These are phyloP conservation scores for Cyclotella baltica DNA, from an alignment of 108 stramenopile species.

Conservation along the genomic window DNA sequence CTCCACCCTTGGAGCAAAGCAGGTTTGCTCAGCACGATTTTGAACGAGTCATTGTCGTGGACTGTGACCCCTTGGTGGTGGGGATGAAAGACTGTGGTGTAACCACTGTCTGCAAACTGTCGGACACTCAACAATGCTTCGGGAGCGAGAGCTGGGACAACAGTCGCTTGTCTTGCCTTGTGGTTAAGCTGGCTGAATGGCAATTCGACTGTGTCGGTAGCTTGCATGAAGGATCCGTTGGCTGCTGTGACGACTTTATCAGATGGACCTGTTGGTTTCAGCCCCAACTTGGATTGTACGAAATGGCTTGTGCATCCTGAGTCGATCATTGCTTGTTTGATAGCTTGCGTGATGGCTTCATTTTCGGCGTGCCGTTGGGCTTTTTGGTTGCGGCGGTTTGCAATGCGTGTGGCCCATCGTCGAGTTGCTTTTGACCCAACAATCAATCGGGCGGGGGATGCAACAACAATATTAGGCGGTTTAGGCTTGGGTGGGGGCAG, in stretches of 20 bases:
- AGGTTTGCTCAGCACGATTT: no score
- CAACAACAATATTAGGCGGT: not conserved
- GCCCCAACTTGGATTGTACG: not conserved
- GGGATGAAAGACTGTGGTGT: conserved; percentile 27
- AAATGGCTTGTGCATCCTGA: not conserved
- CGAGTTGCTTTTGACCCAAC: not conserved
- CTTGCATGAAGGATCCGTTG: not conserved
- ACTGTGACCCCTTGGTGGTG: no score
- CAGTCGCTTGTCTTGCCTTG: not conserved
- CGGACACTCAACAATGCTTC: conserved; percentile 21
- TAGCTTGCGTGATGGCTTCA: not conserved
- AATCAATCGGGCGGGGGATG: not conserved
- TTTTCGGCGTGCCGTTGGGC: no score
- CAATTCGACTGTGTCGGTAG: conserved; percentile 1
- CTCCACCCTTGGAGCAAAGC: no score
- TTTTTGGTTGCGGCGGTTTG: not conserved
- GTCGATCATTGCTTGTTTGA: conserved; percentile 12
- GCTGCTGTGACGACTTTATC: not conserved
- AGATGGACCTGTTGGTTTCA: not conserved
- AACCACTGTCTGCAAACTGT: conserved; percentile 3
- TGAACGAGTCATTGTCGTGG: no score
- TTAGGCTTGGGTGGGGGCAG: not conserved
- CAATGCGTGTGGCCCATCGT: not conserved
- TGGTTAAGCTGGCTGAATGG: not conserved
- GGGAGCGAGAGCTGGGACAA: not conserved